Conservation (phyloP, 1,139 yeast species). For the Debaryomyces coudertii region DNA sequence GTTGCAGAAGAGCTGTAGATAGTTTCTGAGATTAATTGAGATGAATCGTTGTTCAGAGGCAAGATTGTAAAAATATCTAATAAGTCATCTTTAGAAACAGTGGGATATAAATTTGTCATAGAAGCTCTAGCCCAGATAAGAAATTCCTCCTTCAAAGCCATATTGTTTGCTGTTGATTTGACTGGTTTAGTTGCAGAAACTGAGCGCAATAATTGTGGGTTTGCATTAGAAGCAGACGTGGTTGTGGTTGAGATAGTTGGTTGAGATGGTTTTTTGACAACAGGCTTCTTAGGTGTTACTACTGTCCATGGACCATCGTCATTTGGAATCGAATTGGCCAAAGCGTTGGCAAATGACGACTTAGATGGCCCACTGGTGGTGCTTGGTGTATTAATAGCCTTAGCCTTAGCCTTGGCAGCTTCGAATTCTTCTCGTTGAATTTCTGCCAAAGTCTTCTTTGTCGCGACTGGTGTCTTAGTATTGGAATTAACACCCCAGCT, state of each 20-base stretch:
- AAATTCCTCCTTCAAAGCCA: constrained; percentile 63
- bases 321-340: constrained; percentile 28
- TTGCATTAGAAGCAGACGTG: constrained; percentile 28
- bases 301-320: constrained; percentile 53
- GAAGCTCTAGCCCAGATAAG: constrained; percentile 82
- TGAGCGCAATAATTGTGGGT: constrained; percentile 51
- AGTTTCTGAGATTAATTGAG: constrained; percentile 89
- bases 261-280: constrained; percentile 27
- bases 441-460: constrained; percentile 47
- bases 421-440: constrained; percentile 51
- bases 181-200: constrained; percentile 43
- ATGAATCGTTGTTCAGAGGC: constrained; percentile 72
- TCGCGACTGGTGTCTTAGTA: constrained; percentile 20
- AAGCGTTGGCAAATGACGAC: constrained; percentile 37
- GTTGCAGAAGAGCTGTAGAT: constrained; percentile 88
- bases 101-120: constrained; percentile 70
- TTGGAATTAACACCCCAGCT: constrained; percentile 54
- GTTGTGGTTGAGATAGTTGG: constrained; percentile 25
- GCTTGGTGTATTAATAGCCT: constrained; percentile 21
- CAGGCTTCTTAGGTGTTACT: constrained; percentile 30
- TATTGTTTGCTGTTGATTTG: constrained; percentile 29
- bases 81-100: constrained; percentile 76
- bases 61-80: constrained; percentile 78
- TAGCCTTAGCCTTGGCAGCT: constrained; percentile 37
- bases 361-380: constrained; percentile 17